These are phyloP conservation scores for Sambucus nigra DNA, from an alignment of 129 eudicot species.

Conservation along the genomic window DNA sequence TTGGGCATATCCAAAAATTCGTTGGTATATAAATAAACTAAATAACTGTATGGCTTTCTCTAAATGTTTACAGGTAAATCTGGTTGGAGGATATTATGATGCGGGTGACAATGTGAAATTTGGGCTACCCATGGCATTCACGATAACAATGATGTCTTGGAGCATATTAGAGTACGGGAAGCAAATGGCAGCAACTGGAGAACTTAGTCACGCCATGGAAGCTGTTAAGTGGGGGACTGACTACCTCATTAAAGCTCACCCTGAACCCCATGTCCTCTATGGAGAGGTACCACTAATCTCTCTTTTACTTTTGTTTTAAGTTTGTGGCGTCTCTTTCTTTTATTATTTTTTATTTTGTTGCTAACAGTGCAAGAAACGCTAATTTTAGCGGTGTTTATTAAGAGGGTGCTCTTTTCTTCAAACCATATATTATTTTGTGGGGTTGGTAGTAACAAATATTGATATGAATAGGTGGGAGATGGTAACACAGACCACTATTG, in stretches of 20 bases:
- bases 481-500: slow-evolving; percentile 98
- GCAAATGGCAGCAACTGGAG: slow-evolving; percentile 82
- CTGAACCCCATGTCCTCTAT: slow-evolving; percentile 75
- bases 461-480: slow-evolving; percentile 71
- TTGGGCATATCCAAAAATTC: neutral
- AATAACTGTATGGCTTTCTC: too few relatives aligned
- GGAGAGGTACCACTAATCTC: slow-evolving; percentile 54
- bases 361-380: neutral
- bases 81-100: slow-evolving; percentile 97
- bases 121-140: slow-evolving; percentile 97
- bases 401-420: neutral
- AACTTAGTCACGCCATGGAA: slow-evolving; percentile 69
- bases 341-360: neutral
- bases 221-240: slow-evolving; percentile 98
- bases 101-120: slow-evolving; percentile 98
- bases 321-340: neutral
- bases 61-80: slow-evolving; percentile 56
- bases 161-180: slow-evolving; percentile 80
- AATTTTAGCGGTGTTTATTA: neutral
- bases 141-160: slow-evolving; percentile 98
- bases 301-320: neutral
- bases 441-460: neutral
- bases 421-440: neutral
- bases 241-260: slow-evolving; percentile 89
- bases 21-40: too few relatives aligned